These are phyloP conservation scores for Quercus berberidifolia DNA, from an alignment of 306 rosid species.

Conservation along the genomic window DNA sequence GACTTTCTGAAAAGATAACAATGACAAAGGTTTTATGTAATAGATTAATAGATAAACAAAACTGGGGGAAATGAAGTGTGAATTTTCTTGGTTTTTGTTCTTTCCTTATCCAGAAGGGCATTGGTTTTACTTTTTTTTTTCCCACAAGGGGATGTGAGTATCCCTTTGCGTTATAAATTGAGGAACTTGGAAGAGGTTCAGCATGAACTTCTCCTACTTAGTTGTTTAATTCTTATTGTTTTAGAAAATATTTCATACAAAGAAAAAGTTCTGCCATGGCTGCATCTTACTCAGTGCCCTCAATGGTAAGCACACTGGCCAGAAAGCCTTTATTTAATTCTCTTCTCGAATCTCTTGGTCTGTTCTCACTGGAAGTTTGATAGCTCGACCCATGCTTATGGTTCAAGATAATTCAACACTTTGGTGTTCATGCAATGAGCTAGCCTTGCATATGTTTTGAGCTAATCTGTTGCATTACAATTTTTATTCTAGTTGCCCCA, in stretches of 20 bases:
- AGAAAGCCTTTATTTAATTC: neutral
- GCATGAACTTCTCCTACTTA: constrained; percentile 31
- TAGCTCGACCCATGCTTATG: neutral
- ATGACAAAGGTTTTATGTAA: constrained; percentile 13
- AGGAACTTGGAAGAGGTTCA: constrained; percentile 20
- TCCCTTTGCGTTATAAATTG: constrained; percentile 42
- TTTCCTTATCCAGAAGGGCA: constrained; percentile 37
- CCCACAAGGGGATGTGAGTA: constrained; percentile 9
- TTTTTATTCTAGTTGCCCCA: neutral
- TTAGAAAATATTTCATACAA: neutral
- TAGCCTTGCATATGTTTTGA: neutral
- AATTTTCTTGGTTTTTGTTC: constrained; percentile 43
- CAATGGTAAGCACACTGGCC: constrained; percentile 50
- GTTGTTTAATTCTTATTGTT: neutral
- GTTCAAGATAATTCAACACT: neutral
- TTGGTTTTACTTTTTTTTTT: constrained; percentile 9
- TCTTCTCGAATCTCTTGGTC: neutral
- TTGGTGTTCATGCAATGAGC: neutral
- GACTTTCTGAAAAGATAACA: constrained; percentile 31
- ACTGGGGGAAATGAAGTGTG: neutral
- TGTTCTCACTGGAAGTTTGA: neutral
- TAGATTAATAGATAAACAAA: neutral
- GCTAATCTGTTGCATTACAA: neutral
- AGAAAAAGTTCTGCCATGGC: constrained; percentile 60
- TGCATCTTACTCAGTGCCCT: constrained; percentile 76